A percentile compares a stretch with the other conserved stretches of the same genome.
Evolutionary conservation across 805 yeast genomes (phyloP).

Genomic region (Yarrowia osloensis): DNA sequence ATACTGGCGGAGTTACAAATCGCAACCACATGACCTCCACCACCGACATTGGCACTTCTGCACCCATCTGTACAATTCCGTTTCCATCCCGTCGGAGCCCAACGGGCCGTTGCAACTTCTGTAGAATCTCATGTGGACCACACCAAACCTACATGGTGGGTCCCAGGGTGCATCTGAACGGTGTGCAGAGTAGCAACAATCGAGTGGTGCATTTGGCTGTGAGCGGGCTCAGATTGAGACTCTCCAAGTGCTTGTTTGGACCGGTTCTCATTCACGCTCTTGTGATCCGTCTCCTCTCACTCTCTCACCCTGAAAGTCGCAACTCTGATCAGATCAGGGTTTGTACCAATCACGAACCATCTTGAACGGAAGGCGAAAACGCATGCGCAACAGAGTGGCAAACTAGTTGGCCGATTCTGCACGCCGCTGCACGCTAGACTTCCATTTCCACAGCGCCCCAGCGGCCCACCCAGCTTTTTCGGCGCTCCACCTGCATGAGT

Average conservation of each 20-base stretch:
- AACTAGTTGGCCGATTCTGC: background rate
- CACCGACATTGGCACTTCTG: background rate
- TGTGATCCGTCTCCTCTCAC: too few relatives aligned
- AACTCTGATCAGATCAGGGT: conserved; percentile 25
- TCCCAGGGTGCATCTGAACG: background rate
- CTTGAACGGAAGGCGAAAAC: background rate
- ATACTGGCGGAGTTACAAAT: too few relatives aligned
- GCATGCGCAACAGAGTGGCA: background rate
- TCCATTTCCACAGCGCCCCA: background rate
- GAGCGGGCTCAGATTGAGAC: too few relatives aligned
- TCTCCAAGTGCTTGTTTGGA: too few relatives aligned
- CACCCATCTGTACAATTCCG: background rate
- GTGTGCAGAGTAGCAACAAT: too few relatives aligned
- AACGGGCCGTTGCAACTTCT: conserved; percentile 5
- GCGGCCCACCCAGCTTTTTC: background rate
- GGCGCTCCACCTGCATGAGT: background rate
- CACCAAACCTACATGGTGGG: background rate
- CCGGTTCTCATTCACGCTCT: too few relatives aligned
- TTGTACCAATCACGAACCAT: background rate
- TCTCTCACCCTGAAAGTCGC: background rate
- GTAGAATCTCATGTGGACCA: background rate
- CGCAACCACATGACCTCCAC: too few relatives aligned
- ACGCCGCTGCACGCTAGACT: background rate
- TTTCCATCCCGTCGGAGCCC: background rate
- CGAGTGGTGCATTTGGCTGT: too few relatives aligned